phyloP scores from a whole-genome alignment of 352 stramenopile species.

The Pythium sukuiense region DNA sequence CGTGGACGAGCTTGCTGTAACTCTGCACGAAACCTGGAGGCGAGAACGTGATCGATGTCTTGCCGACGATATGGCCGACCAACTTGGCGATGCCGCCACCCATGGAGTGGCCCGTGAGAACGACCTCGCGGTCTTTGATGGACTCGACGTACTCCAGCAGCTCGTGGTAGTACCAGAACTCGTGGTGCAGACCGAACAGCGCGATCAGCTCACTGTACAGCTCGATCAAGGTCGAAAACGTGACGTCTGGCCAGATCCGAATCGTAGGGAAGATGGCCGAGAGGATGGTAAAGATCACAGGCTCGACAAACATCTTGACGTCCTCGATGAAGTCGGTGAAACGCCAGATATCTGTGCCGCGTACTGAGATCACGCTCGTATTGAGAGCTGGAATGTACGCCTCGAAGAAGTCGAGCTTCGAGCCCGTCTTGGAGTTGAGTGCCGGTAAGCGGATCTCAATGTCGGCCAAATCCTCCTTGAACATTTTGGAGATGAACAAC shows the following conservation, averaged over 20 bases:
- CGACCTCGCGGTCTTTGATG: slow-evolving; percentile 75
- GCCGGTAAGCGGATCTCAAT: slow-evolving; percentile 62
- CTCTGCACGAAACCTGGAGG: slow-evolving; percentile 85
- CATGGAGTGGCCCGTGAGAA: slow-evolving; percentile 89
- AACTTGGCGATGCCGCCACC: slow-evolving; percentile 84
- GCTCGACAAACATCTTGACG: slow-evolving; percentile 91
- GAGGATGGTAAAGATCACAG: slow-evolving; percentile 87
- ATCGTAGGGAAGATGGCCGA: slow-evolving; percentile 90
- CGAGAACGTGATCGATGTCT: slow-evolving; percentile 84
- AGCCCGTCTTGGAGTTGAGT: slow-evolving; percentile 80
- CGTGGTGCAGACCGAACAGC: slow-evolving; percentile 85
- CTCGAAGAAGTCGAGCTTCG: slow-evolving; percentile 86
- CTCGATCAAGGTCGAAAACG: slow-evolving; percentile 84
- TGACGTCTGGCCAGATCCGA: slow-evolving; percentile 90
- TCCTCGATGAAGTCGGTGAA: slow-evolving; percentile 91
- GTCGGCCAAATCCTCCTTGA: slow-evolving; percentile 41
- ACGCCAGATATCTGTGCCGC: slow-evolving; percentile 88
- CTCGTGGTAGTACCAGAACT: slow-evolving; percentile 88
- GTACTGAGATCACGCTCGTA: slow-evolving; percentile 85
- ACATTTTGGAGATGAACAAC: slow-evolving; percentile 71
- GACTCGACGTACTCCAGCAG: slow-evolving; percentile 81
- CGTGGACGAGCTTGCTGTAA: slow-evolving; percentile 87
- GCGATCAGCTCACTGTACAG: slow-evolving; percentile 86
- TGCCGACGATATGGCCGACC: slow-evolving; percentile 74
- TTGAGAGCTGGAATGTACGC: slow-evolving; percentile 75